Evolutionary conservation across 768 basidiomycete species (phyloP), one percentile per base, ranked within the genome.

Genomic region (Termitomyces sp.): DNA sequence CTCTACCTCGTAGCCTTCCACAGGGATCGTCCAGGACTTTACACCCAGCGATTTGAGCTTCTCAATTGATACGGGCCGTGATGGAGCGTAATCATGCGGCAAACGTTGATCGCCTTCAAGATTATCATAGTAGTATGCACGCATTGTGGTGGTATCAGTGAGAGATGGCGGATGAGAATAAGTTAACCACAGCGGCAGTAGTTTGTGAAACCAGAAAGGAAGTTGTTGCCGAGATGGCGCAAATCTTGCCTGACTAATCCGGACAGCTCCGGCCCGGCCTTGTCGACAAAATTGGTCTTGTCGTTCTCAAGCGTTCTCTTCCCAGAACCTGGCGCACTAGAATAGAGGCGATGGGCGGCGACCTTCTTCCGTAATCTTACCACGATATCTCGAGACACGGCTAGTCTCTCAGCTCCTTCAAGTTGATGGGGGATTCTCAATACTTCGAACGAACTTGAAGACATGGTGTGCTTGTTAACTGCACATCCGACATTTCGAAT

Each of bases 91-190:
- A 68, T 94, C 83, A 71, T 97, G 94, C 0, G 78, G 81, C 5
- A 89, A 80, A 33, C 89, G 84, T 65, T 94, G 93, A 70, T 96
- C 91, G 27, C 86, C 89, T 0, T 85, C 79, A 29, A 81, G n/a
- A 63, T 88, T 79, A 69, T 90, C 86, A 66, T 77, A 86, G 73
- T 85, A 88, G 75, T 86, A 89, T 11, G 85, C 85, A 40, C 83
- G 84, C 89, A 91, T 91, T 22, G 16, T 15, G 50, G 27, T 7
- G 25, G 18, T n/a, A 16, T 20, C 29, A 33, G 51, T 20, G 41
- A 45, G 40, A 35, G 46, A 48, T 42, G 35, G 44, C 39, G 16
- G 43, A 44, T 45, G 23, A 36, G 43, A 45, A 23, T 3, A 40
- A n/a, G 38, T 50, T 16, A 15, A 38, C 18, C 35, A 16, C 5